These are phyloP conservation scores for Aspergillus saccharolyticus DNA, from an alignment of 495 filamentous ascomycete species.

Conservation along the genomic window DNA sequence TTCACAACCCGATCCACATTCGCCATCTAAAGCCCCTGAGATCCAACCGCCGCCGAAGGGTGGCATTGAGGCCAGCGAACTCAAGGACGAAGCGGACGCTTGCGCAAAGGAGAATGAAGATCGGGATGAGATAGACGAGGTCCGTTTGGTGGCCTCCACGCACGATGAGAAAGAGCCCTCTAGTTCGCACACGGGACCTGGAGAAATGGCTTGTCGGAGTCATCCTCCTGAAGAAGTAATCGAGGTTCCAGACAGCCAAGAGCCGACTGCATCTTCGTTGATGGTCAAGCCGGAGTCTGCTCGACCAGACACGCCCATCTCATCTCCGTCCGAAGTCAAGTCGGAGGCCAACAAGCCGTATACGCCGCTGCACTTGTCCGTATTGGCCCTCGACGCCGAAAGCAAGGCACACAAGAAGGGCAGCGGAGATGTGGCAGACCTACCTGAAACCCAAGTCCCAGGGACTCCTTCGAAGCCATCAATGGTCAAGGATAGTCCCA, in stretches of 20 bases:
- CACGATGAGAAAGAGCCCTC: background rate
- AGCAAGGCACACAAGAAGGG: background rate
- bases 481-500: too few species aligned
- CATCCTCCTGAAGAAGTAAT: slow-evolving; percentile 15
- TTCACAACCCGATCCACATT: background rate
- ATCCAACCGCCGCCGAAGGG: background rate
- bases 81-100: background rate
- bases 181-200: background rate
- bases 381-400: background rate
- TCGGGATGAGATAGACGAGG: background rate
- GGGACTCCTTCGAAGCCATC: slow-evolving; percentile 1
- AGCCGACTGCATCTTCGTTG: slow-evolving; percentile 2
- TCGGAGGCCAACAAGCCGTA: background rate
- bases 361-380: background rate
- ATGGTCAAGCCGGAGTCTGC: background rate
- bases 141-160: background rate
- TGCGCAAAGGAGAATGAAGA: background rate
- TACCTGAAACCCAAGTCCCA: background rate
- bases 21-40: background rate
- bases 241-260: slow-evolving; percentile 36
- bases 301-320: background rate
- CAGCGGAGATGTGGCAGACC: background rate
- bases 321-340: background rate
- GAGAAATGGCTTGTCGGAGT: background rate
- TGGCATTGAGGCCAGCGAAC: background rate